Percentiles rank a stretch among this genome's conserved stretches.
These are phyloP conservation scores for Gossypium raimondii DNA, from an alignment of 345 rosid genomes.

Conservation along the genomic window DNA sequence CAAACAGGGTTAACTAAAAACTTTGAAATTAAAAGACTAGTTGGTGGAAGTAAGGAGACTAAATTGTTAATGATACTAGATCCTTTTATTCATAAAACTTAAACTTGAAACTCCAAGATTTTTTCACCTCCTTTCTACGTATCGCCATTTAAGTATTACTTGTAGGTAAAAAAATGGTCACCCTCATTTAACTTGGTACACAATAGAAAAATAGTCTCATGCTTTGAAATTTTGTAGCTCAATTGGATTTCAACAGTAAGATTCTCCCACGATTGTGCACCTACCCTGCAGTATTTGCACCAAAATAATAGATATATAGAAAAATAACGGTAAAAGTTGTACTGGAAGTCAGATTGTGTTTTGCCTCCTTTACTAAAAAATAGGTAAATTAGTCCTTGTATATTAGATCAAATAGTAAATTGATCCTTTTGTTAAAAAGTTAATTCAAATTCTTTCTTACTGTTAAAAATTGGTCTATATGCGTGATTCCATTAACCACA, in stretches of 20 bases:
- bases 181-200: not conserved
- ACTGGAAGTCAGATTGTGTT: accelerated
- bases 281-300: slow-evolving; percentile 28
- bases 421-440: too few relatives aligned
- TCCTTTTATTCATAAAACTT: not conserved
- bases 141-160: not conserved
- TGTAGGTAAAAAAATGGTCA: not conserved
- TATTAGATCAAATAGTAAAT: too few relatives aligned
- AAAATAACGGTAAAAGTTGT: too few relatives aligned
- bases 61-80: not conserved
- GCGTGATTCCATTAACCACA: too few relatives aligned
- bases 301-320: not conserved
- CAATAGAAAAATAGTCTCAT: not conserved
- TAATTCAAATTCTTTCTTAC: too few relatives aligned
- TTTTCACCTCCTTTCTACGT: too few relatives aligned
- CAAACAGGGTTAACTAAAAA: slow-evolving; percentile 3
- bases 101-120: too few relatives aligned
- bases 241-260: slow-evolving; percentile 15
- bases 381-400: accelerated
- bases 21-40: not conserved
- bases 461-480: too few relatives aligned
- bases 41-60: not conserved
- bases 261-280: slow-evolving; percentile 29
- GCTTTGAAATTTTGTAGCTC: not conserved
- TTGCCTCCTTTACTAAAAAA: accelerated